Conservation (phyloP, 495 filamentous ascomycete species). For the Neurospora sp. region DNA sequence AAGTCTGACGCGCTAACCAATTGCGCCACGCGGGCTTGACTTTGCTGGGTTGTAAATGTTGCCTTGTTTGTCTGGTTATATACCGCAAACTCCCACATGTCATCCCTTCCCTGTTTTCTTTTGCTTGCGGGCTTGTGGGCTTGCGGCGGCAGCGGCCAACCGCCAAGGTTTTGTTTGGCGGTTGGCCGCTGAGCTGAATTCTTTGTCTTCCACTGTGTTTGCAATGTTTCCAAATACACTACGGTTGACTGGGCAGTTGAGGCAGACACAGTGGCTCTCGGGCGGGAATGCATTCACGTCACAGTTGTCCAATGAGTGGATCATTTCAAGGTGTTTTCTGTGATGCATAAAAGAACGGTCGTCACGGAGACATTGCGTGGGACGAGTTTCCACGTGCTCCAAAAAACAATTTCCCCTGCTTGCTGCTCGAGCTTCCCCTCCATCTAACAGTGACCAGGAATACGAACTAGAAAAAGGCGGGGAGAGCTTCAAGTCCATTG, state of each 20-base stretch:
- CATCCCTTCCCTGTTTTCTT: neutral
- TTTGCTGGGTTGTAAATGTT: neutral
- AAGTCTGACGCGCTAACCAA: conserved; percentile 26
- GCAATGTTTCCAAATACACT: neutral
- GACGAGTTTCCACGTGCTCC: neutral
- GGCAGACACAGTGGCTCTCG: neutral
- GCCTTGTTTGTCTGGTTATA: neutral
- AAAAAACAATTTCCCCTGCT: neutral
- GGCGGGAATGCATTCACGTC: neutral
- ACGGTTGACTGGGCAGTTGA: neutral
- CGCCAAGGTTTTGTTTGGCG: neutral
- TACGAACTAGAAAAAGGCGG: neutral
- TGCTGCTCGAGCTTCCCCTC: neutral
- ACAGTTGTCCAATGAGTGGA: neutral
- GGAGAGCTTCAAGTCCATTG: neutral
- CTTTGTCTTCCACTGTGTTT: neutral
- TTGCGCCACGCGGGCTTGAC: conserved; percentile 17
- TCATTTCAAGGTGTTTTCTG: neutral
- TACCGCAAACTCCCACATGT: neutral
- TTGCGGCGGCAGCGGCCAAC: neutral
- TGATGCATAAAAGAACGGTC: neutral
- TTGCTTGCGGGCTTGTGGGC: neutral
- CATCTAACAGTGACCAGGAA: neutral
- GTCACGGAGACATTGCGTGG: too few relatives aligned
- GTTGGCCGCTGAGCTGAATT: neutral